Conservation (phyloP, 1,139 yeast species). For the Candida sanyaensis region DNA sequence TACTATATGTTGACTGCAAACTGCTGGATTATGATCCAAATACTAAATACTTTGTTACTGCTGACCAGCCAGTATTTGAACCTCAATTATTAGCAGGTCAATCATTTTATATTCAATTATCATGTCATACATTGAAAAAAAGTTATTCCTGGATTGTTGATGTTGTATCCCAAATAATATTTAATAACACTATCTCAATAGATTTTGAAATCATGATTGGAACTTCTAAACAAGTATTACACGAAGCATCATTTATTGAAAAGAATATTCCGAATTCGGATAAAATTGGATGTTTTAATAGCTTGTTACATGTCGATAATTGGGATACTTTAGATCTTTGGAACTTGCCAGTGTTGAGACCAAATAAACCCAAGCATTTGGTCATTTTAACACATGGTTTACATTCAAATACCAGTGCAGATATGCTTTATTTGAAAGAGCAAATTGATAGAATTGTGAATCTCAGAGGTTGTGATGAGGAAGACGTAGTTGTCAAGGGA, state of each 20-base stretch:
- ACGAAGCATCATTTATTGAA: slow-evolving; percentile 33
- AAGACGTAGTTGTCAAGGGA: slow-evolving; percentile 75
- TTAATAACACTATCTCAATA: slow-evolving; percentile 67
- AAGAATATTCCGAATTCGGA: slow-evolving; percentile 29
- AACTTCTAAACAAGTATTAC: slow-evolving; percentile 46
- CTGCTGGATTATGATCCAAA: slow-evolving; percentile 63
- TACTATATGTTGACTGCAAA: slow-evolving; percentile 81
- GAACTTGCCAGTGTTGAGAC: slow-evolving; percentile 55
- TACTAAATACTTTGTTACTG: slow-evolving; percentile 56
- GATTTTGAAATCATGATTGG: slow-evolving; percentile 71
- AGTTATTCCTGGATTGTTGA: slow-evolving; percentile 80
- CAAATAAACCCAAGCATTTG: slow-evolving; percentile 60
- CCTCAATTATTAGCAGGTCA: slow-evolving; percentile 69
- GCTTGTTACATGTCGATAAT: slow-evolving; percentile 41
- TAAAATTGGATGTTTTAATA: slow-evolving; percentile 29
- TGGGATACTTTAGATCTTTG: slow-evolving; percentile 73
- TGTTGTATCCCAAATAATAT: slow-evolving; percentile 80
- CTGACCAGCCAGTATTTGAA: slow-evolving; percentile 69
- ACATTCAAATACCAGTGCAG: slow-evolving; percentile 87
- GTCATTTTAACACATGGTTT: slow-evolving; percentile 88
- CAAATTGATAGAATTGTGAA: slow-evolving; percentile 57
- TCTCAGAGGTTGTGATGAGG: slow-evolving; percentile 45
- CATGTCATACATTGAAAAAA: slow-evolving; percentile 35
- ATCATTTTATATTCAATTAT: slow-evolving; percentile 49
- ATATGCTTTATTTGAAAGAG: slow-evolving; percentile 84